Conservation (phyloP, 257 asterid genomes). For the Petrea volubilis region DNA sequence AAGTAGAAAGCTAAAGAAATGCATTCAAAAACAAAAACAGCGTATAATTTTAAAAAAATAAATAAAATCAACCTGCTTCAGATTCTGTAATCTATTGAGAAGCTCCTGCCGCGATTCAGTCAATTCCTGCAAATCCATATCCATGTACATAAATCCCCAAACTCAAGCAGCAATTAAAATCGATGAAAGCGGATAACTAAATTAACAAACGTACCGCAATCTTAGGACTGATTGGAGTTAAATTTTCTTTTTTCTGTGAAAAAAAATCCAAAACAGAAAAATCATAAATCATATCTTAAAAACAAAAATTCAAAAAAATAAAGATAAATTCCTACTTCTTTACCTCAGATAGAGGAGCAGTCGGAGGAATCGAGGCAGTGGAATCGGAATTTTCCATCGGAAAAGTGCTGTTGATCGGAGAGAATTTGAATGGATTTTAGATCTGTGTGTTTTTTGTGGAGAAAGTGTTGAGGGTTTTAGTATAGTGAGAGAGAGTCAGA, state of each 20-base stretch:
- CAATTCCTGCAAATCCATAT: constrained; percentile 59
- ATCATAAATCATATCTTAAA: not conserved
- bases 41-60: no score
- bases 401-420: constrained; percentile 7
- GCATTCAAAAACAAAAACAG: not conserved
- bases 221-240: constrained; percentile 59
- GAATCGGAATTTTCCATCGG: constrained; percentile 58
- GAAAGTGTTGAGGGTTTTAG: constrained; percentile 11
- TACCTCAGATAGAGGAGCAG: constrained; percentile 49
- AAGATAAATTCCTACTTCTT: not conserved
- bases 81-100: constrained; percentile 63
- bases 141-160: not conserved
- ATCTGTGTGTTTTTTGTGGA: constrained; percentile 17
- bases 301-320: not conserved
- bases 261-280: not conserved
- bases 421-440: constrained; percentile 21
- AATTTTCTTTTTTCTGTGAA: constrained; percentile 64
- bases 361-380: constrained; percentile 30
- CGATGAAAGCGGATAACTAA: not conserved
- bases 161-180: not conserved
- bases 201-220: constrained; percentile 51
- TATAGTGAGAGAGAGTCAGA: constrained; percentile 6
- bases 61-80: constrained; percentile 65
- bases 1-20: constrained; percentile 1
- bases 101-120: constrained; percentile 87